Base-by-base conservation (phyloP, 2,329 filamentous ascomycete species). In the Neofusicoccum parvum region DNA sequence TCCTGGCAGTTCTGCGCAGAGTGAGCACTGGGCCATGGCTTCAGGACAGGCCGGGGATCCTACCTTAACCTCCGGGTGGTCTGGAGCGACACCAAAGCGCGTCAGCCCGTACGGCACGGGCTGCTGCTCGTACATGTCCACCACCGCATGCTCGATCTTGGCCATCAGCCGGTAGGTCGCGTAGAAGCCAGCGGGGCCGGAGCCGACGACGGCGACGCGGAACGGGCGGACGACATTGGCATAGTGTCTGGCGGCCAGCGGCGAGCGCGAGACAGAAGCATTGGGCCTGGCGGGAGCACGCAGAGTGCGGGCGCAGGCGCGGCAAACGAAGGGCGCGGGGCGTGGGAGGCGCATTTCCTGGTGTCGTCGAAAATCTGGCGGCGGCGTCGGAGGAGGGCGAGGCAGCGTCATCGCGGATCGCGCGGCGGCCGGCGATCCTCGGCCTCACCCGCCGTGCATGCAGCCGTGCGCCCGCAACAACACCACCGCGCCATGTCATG, bases 1-100 rank as follows among this genome's bases (percentile, higher is more conserved):
- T 95, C 92, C 81, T 96, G 90, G 76, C 94, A 98, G 75, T 97
- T 98, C 92, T 96, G 71, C 67, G 67, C 69, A 36, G 4, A 9
- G 20, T 65, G 58, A 58, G 56, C 48, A 45, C 15, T 12, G 53
- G 45, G 39, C 54, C 37, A 58, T 5, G 20, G 20, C 32, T 36
- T 27, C 3, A 12, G 15, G 32, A 20, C 17, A 2, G n/a, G 41
- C 12, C 15, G 60, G 36, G 17, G 11, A 46, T 39, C 79, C 67
- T 80, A 95, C 92, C 87, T 99, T 99, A 70, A 99, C 95, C 80
- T 99, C 94, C 0, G 95, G 94, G 79, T 99, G 95, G 76, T 99
- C 95, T 5, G 95, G 95, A n/a, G 95, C 96, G 66, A 99, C 95
- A 9, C 95, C 95, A 74, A 95, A 97, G 64, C 95, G 86, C 58